Evolutionary conservation across 768 basidiomycete species (phyloP), one percentile per base, ranked within the genome.

Genomic region (Collybiopsis confluens): DNA sequence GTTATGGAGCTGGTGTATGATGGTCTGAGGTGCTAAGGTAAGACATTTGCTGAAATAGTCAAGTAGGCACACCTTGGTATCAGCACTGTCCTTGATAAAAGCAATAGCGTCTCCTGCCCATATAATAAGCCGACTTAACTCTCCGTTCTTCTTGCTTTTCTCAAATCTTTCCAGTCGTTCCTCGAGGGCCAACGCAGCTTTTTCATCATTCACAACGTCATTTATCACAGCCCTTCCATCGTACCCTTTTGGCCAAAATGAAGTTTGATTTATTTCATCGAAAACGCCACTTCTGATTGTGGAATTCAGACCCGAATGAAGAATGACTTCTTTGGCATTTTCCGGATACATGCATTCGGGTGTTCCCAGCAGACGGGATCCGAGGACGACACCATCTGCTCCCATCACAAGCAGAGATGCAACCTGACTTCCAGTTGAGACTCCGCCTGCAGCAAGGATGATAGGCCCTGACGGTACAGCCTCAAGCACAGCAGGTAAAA

Each of bases 291-390:
- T 73, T 44, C 78, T 68, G 15, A 66, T 63, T 0, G 79, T 76
- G 15, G 60, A 58, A 8, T 56, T 59, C 1, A 68, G 62, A 28
- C 56, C 65, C n/a, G 74, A 72, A 9, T 58, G 56, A 2, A 74
- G 42, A 26, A 81, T 61, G 0, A 66, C 66, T 3, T 61, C 61
- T 57, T 81, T 81, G 57, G 72, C 70, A 1, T 60, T 63, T 3
- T 60, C 53, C 15, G 62, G 58, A 61, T 75, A 80, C 1, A 62
- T 65, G 43, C 76, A 69, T 59, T 81, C 77, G 13, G 58, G 60
- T 0, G 79, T 75, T 57, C 74, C 69, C 21, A 76, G 64, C 64
- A 80, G 74, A 0, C 77, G 75, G 2, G 81, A 81, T 4, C 80
- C 80, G 2, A 72, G 54, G 6, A 76, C 72, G 11, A 68, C 75